Evolutionary conservation across 2,329 filamentous ascomycete species (phyloP), one percentile per base, ranked within the genome.

Genomic region (Cladosporium sp.): DNA sequence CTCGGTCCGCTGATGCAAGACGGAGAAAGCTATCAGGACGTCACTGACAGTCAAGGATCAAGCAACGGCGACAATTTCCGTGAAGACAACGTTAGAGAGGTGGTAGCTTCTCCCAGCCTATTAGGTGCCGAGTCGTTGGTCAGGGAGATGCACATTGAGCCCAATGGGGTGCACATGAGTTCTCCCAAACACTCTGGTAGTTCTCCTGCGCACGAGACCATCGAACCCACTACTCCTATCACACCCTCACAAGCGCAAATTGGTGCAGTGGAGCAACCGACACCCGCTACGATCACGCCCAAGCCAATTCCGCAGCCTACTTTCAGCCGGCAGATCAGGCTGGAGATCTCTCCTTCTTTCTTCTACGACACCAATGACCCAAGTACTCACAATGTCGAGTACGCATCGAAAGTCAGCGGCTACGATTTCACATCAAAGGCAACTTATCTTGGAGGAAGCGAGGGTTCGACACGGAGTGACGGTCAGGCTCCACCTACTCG

Each of bases 71-170:
- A 51, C 25, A 57, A 51, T 20, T 50, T 49, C 48, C 45, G 48
- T 4, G 45, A 50, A 22, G 39, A 44, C 24, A 22, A 55, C 3
- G 36, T 19, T 1, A 49, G 25, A 25, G 47, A 39, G 9, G 4
- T 44, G 20, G 13, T 42, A 7, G 62, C 62, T 4, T 68, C 65
- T 59, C 65, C 73, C 1, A 79, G 77, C 63, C 69, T 80, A n/a
- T 62, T 75, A 10, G 78, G 78, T 7, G 73, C 78, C 3, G 77
- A 79, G 57, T 77, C 77, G 4, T 64, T 79, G 60, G 74, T 80
- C 22, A 71, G 76, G 36, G 77, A 78, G 17, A 64, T 80, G 60
- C 75, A 78, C 58, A 25, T 45, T 2, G 8, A 10, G 2, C 9
- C 28, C 28, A 32, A 32, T 9, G 28, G 12, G 3, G 12, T 32